Base-by-base conservation (phyloP, 805 yeast species). In the Cyberlindnera xishuangbannaensis region DNA sequence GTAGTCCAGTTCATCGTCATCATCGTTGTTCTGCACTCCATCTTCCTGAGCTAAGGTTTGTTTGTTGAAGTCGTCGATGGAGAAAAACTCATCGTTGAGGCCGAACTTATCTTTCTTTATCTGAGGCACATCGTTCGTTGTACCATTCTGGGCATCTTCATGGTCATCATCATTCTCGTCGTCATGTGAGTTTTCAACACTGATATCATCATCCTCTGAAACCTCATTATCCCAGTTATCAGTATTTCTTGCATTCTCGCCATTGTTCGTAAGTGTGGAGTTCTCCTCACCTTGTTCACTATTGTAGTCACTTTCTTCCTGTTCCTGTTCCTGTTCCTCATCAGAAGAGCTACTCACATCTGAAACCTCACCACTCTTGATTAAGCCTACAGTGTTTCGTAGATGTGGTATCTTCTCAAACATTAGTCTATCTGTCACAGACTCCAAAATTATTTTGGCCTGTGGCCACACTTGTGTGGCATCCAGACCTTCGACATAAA, bases 381-480 rank as follows among this genome's bases (percentile, higher is more conserved):
- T 13, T 15, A 15, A 15, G 13, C 43, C 50, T 6, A 17, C 20
- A 4, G 46, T 54, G 4, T 41, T 53, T 42, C 63, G 71, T 37
- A 80, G 50, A 23, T 60, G 64, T 2, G 78, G 77, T 27, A 85
- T 70, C 33, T 69, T 68, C 14, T 67, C 73, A 35, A 65, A 68
- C 52, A 83, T 53, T 22, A 86, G 58, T 27, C 69, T 66, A 30
- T 80, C 86, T 18, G 80, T 76, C 10, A 82, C 81, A 7, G 80
- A 81, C 38, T 87, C 96, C 24, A 86, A 63, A 14, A 90, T 79
- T 62, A 90, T 71, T 57, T 83, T 85, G 2, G 84, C 79, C 59
- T 90, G 97, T 36, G 90, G 95, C 86, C 90, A 90, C 0, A 92
- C 87, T 54, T 90, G 97, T 25, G 81, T 72, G 16, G 95, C 78